A percentile compares a stretch with the other conserved stretches of the same genome.
Evolutionary conservation across 2,329 filamentous ascomycete species (phyloP).

Genomic region (Phialophora chinensis): DNA sequence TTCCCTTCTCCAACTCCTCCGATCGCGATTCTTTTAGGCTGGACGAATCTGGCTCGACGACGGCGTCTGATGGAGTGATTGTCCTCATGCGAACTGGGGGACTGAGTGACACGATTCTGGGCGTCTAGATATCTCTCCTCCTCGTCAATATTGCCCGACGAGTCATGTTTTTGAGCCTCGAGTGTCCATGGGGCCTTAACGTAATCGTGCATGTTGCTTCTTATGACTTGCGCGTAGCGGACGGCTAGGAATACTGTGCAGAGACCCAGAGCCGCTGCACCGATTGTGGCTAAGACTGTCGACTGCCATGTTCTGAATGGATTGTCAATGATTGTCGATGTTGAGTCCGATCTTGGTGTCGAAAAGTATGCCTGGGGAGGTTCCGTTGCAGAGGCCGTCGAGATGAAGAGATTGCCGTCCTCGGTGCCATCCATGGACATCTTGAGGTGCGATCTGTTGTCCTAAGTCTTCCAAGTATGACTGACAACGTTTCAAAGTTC

Average conservation of each 20-base stretch:
- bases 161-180: not conserved
- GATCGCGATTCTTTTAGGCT: slow-evolving; percentile 22
- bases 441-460: not conserved
- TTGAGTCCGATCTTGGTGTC: not conserved
- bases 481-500: not conserved
- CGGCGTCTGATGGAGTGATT: slow-evolving; percentile 16
- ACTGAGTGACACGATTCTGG: too few species aligned
- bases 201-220: slow-evolving; percentile 2
- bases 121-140: not conserved
- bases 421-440: not conserved
- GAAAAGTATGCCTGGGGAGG: not conserved
- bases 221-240: slow-evolving; percentile 28
- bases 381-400: not conserved
- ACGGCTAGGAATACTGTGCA: slow-evolving; percentile 23
- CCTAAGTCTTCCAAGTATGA: not conserved
- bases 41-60: slow-evolving; percentile 11
- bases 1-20: slow-evolving; percentile 32
- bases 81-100: not conserved
- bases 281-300: slow-evolving; percentile 20
- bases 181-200: slow-evolving; percentile 13
- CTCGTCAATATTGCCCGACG: not conserved
- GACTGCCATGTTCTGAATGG: slow-evolving; percentile 34
- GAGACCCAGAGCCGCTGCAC: slow-evolving; percentile 12
- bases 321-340: slow-evolving; percentile 27
- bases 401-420: not conserved